Evolutionary conservation across 805 yeast species (phyloP), one percentile per base, ranked within the genome.

Genomic region (Starmerella gropengiesseri): DNA sequence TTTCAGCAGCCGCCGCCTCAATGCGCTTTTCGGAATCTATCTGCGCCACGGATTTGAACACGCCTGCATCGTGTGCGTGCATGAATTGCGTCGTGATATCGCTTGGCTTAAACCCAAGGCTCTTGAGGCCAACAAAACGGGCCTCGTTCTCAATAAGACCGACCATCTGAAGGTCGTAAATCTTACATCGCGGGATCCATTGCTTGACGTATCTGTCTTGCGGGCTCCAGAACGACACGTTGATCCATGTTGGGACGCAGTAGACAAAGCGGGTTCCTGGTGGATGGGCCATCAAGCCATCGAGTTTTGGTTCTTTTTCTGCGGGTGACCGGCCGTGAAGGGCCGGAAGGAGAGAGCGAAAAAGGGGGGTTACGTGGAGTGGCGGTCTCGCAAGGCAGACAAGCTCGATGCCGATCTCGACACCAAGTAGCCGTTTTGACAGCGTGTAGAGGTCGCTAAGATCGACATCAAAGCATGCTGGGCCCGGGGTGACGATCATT

Each of bases 101-200:
- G 19, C 54, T 43, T 3, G 54, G 49, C 6, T 55, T 54, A 11
- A 66, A 69, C 39, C 45, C 43, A 22, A 86, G 62, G 39, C 78
- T 70, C 14, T 77, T 78, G 9, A 87, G 72, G 7, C 77, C 73
- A 7, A 81, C 73, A 11, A 80, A 75, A 50, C 77, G 75, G 44
- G 78, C 66, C 55, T 91, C 95, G 53, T 83, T 84, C 55, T 89
- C 97, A 79, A 89, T 85, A 7, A 91, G 73, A 0, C 97, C 97
- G 93, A 89, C 89, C 96, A 91, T 91, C 59, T 91, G 97, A 16
- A 91, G 63, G 55, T 89, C 97, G 60, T 91, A 89, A 39, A 91
- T 87, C 54, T 84, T 85, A 60, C 96, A 86, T 27, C 91, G 68
- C 0, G 98, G 96, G n/a, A 80, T 72, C 96, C 97, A 89, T 51